Conservation (phyloP, 177 flowering plant genomes). For the Vitis hybrid region DNA sequence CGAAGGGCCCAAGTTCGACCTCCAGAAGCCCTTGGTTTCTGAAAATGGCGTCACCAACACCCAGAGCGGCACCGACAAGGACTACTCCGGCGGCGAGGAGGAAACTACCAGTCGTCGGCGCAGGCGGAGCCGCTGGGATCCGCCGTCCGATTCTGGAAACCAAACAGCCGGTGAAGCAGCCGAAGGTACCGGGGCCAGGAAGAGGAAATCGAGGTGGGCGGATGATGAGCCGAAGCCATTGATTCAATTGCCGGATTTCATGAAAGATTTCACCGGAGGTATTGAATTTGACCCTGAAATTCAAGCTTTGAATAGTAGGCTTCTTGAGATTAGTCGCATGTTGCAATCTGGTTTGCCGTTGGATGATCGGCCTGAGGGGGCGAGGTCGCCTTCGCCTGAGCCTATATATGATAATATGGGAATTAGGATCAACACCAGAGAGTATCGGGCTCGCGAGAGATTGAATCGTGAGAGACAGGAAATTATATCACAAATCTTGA, state of each 20-base stretch:
- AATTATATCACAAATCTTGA: constrained; percentile 77
- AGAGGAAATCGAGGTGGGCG: constrained; percentile 87
- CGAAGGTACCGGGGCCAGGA: constrained; percentile 40
- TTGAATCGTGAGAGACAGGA: constrained; percentile 80
- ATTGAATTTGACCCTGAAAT: constrained; percentile 89
- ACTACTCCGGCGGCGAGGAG: constrained; percentile 70
- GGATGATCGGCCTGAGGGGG: constrained; percentile 93
- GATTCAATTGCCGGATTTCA: constrained; percentile 86
- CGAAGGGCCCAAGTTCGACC: constrained; percentile 10
- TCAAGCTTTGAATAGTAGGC: constrained; percentile 75
- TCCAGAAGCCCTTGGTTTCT: constrained; percentile 31
- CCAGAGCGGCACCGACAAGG: constrained; percentile 54
- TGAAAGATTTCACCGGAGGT: constrained; percentile 86
- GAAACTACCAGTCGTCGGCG: constrained; percentile 59
- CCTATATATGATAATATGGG: constrained; percentile 93
- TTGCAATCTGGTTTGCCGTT: constrained; percentile 72
- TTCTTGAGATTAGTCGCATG: constrained; percentile 78
- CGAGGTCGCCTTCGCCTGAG: constrained; percentile 93
- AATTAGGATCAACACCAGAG: constrained; percentile 86
- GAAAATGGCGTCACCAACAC: constrained; percentile 45
- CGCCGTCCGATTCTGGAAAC: constrained; percentile 39
- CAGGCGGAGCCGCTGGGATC: constrained; percentile 85
- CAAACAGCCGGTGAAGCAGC: constrained; percentile 26
- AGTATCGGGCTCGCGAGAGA: constrained; percentile 84
- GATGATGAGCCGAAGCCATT: constrained; percentile 83